A percentile compares a stretch with the other conserved stretches of the same genome.
These are phyloP conservation scores for Hypoxylon sp. DNA, from an alignment of 2,329 filamentous ascomycete species.

Conservation along the genomic window DNA sequence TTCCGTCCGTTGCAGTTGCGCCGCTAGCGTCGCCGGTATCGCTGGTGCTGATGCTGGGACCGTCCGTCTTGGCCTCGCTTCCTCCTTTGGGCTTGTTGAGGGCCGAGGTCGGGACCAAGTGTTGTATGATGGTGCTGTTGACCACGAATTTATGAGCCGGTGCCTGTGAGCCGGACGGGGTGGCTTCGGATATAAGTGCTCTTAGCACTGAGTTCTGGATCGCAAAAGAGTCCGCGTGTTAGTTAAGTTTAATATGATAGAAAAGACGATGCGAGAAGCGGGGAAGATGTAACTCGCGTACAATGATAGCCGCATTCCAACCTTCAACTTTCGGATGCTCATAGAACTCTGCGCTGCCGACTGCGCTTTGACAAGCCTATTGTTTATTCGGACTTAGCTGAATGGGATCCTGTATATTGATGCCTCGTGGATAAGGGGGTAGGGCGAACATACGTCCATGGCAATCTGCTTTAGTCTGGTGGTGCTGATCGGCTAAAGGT, in stretches of 20 bases:
- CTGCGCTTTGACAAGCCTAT: conserved; percentile 84
- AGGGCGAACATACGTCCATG: conserved; percentile 72
- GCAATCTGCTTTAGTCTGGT: conserved; percentile 87
- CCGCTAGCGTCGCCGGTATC: conserved; percentile 65
- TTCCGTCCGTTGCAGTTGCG: conserved; percentile 70
- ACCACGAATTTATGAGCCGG: conserved; percentile 92
- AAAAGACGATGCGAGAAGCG: not conserved
- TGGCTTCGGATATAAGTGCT: conserved; percentile 80
- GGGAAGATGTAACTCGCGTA: conserved; percentile 60
- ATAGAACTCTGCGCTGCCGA: conserved; percentile 82
- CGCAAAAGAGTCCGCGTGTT: conserved; percentile 23
- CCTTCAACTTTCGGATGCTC: conserved; percentile 85
- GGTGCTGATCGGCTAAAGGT: conserved; percentile 75
- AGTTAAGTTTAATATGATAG: not conserved
- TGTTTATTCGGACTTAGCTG: conserved; percentile 41
- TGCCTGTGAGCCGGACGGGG: conserved; percentile 65
- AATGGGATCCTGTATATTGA: conserved; percentile 4
- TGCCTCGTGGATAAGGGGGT: conserved; percentile 16
- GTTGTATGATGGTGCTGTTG: conserved; percentile 98
- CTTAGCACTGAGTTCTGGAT: conserved; percentile 79
- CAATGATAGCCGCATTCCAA: conserved; percentile 96
- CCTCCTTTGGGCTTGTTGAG: conserved; percentile 69
- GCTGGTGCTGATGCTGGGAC: conserved; percentile 68
- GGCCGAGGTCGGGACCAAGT: conserved; percentile 76
- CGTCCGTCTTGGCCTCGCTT: conserved; percentile 60